Evolutionary conservation across 2,329 filamentous ascomycete species (phyloP).

Genomic region (Trichoderma citrinoviride): DNA sequence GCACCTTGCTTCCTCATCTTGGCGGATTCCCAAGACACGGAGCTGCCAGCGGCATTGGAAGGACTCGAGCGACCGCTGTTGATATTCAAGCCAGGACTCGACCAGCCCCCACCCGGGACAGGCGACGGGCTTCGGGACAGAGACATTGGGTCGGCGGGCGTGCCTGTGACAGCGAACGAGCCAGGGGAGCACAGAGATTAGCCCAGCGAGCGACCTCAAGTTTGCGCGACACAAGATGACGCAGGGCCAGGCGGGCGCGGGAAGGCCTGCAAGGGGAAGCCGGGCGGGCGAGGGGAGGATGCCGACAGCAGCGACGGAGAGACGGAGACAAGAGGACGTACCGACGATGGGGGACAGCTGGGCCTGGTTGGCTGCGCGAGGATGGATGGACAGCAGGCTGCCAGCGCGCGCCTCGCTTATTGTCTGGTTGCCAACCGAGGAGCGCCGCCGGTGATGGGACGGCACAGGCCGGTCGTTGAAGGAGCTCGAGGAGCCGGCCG

Average conservation of each 20-base stretch:
- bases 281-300: slow-evolving; percentile 2
- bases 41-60: slow-evolving; percentile 52
- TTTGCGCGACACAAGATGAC: slow-evolving; percentile 24
- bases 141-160: slow-evolving; percentile 66
- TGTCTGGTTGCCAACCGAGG: slow-evolving; percentile 40
- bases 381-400: slow-evolving; percentile 34
- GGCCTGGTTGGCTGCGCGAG: slow-evolving; percentile 31
- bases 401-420: slow-evolving; percentile 34
- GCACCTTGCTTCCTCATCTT: slow-evolving; percentile 73
- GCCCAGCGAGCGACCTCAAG: slow-evolving; percentile 23
- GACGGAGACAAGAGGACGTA: slow-evolving; percentile 37
- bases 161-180: slow-evolving; percentile 42
- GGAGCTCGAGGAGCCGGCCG: slow-evolving; percentile 54
- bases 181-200: slow-evolving; percentile 30
- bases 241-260: slow-evolving; percentile 20
- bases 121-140: slow-evolving; percentile 86
- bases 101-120: slow-evolving; percentile 80
- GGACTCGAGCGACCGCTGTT: slow-evolving; percentile 71
- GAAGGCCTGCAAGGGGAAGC: slow-evolving; percentile 1
- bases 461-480: slow-evolving; percentile 48
- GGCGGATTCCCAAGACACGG: slow-evolving; percentile 77
- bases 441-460: slow-evolving; percentile 51
- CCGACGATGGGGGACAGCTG: slow-evolving; percentile 55
- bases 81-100: slow-evolving; percentile 74
- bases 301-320: no score